phyloP scores from a whole-genome alignment of 768 basidiomycete species.

The Postia placenta region DNA sequence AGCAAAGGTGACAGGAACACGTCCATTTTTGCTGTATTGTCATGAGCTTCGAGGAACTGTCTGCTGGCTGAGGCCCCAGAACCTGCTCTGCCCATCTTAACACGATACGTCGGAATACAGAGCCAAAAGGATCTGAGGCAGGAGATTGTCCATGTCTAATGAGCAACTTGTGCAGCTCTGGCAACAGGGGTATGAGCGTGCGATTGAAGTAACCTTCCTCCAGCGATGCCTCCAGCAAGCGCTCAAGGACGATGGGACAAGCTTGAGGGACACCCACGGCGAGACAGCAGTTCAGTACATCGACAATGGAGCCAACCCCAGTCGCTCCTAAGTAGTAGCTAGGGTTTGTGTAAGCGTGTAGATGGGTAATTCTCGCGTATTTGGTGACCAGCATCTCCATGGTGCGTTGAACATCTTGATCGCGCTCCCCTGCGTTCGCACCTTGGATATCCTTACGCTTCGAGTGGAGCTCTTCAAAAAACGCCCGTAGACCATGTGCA shows the following conservation, averaged over 20 bases:
- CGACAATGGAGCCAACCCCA: background rate
- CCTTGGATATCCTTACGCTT: background rate
- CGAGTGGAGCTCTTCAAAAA: background rate
- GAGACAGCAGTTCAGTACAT: conserved; percentile 7
- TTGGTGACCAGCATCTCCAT: background rate
- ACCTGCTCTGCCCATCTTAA: conserved; percentile 10
- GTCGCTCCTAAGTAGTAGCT: background rate
- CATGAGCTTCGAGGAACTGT: background rate
- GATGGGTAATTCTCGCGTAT: background rate
- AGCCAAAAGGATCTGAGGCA: conserved; percentile 1
- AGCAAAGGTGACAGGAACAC: conserved; percentile 11
- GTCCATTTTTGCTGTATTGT: conserved; percentile 1
- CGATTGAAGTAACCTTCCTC: conserved; percentile 1
- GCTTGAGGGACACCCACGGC: background rate
- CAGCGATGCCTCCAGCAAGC: background rate
- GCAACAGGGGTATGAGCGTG: conserved; percentile 11
- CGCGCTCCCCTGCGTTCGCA: too few species aligned
- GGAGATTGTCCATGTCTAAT: background rate
- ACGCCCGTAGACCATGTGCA: background rate
- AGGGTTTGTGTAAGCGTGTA: background rate
- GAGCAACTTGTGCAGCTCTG: conserved; percentile 5
- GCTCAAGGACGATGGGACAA: background rate
- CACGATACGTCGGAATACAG: conserved; percentile 8
- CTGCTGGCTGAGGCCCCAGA: conserved; percentile 9
- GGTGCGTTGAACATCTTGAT: background rate